Evolutionary conservation across 139 green algal genomes (phyloP), one percentile per base, ranked within the genome.

Genomic region (Coelastrella sp.): DNA sequence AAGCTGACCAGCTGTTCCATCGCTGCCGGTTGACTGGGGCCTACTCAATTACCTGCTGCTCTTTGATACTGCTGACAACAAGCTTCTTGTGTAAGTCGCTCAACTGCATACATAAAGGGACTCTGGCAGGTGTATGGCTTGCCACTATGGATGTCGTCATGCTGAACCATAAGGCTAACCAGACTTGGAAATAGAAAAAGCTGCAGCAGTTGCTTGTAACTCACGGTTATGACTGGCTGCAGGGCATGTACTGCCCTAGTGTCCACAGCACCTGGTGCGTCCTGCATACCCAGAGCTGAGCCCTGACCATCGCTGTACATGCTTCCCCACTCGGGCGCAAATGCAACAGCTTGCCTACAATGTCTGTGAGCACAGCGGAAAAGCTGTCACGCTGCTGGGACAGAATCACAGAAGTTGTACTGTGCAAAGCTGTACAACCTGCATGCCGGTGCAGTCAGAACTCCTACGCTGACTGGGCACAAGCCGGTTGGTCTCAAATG

Each of bases 191-290:
- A n/a, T n/a, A n/a, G 61, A 2, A 10, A 71, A 71, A 71, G 3
- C 61, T n/a, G n/a, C n/a, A 71, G 61, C 61, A 71, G 11, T 19
- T 71, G 61, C 61, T 19, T 71, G 2, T 56, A 59, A 64, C 82
- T 61, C 14, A 87, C 82, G 10, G 82, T 87, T 32, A 65, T 56
- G 5, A 87, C 23, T 14, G 82, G 65, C 47, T 73, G 61, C 17
- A 87, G 82, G n/a, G 71, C 32, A 22, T 87, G 82, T n/a, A 87
- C 19, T 14, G 57, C n/a, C 80, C 80, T 86, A 23, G 4, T 75
- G n/a, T 86, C 80, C 20, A 74, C 8, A 60, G 23, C 59, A 16
- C 59, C 60, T 14, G 11, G 23, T 3, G 4, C 56, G 20, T 85
- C 58, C 56, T 23, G 17, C 4, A 56, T 20, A 4, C 23, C 8